These are phyloP conservation scores for Allium sativum DNA, from an alignment of 106 monocot species.

Conservation along the genomic window DNA sequence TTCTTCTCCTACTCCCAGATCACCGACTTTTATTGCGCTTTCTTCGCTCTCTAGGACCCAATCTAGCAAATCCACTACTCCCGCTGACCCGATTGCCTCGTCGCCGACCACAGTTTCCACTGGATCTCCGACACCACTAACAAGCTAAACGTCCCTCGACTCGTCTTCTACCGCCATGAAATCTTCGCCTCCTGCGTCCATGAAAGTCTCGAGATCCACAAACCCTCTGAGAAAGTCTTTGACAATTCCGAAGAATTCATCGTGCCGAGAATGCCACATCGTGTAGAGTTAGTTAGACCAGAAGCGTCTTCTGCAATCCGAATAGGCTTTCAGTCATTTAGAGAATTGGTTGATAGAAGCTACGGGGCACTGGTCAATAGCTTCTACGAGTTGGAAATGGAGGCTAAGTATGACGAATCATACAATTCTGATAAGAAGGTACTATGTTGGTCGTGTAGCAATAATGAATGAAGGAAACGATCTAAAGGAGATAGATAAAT, in stretches of 20 bases:
- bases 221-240: background rate
- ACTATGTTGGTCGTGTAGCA: conserved; percentile 15
- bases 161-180: conserved; percentile 5
- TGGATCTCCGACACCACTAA: conserved; percentile 2
- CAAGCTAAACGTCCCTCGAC: background rate
- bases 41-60: background rate
- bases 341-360: background rate
- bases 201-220: background rate
- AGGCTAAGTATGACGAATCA: conserved; percentile 4
- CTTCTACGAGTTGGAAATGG: conserved; percentile 15
- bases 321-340: background rate
- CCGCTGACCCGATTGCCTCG: conserved; percentile 5
- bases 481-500: background rate
- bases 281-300: conserved; percentile 1
- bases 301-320: background rate
- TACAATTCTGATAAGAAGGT: background rate
- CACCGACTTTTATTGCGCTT: background rate
- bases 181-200: conserved; percentile 3
- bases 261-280: conserved; percentile 4
- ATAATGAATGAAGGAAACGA: background rate
- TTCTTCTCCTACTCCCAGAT: background rate
- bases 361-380: conserved; percentile 15
- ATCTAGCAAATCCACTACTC: conserved; percentile 1
- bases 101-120: conserved; percentile 1
- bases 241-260: background rate